phyloP scores from a whole-genome alignment of 805 yeast genomes.

The Lipomyces japonicus region DNA sequence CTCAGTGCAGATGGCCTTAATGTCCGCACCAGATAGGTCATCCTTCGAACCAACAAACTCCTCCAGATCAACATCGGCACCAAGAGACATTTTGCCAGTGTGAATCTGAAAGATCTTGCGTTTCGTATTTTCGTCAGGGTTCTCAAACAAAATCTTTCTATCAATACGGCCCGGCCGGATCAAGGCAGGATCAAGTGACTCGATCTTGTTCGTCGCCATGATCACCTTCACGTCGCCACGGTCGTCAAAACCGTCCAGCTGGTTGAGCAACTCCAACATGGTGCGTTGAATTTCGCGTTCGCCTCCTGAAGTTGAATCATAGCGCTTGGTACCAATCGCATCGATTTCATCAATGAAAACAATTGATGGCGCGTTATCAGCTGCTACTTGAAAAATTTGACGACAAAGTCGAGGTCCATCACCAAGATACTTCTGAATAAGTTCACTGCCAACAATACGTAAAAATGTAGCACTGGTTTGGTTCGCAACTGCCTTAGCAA shows the following conservation, averaged over 20 bases:
- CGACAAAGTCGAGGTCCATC: conserved; percentile 95
- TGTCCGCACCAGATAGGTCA: conserved; percentile 95
- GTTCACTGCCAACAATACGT: conserved; percentile 94
- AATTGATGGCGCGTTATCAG: conserved; percentile 96
- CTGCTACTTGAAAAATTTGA: conserved; percentile 93
- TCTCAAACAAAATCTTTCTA: conserved; percentile 91
- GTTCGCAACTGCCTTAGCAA: conserved; percentile 97
- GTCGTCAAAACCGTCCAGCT: conserved; percentile 95
- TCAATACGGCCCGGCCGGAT: conserved; percentile 97
- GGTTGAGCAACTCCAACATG: conserved; percentile 92
- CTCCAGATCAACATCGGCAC: conserved; percentile 83
- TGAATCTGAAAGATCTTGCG: conserved; percentile 89
- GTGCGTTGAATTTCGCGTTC: conserved; percentile 97
- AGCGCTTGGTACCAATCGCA: conserved; percentile 98
- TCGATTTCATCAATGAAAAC: conserved; percentile 98
- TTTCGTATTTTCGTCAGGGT: conserved; percentile 89
- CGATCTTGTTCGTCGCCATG: conserved; percentile 97
- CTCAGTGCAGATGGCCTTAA: conserved; percentile 95
- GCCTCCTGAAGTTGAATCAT: conserved; percentile 87
- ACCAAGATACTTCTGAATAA: conserved; percentile 94
- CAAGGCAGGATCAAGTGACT: conserved; percentile 90
- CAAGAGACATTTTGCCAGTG: conserved; percentile 86
- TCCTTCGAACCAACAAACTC: conserved; percentile 87
- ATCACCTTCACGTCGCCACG: conserved; percentile 96
- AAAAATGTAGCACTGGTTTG: conserved; percentile 95